These are phyloP conservation scores for Pythium coloratum DNA, from an alignment of 352 stramenopile genomes.

Conservation along the genomic window DNA sequence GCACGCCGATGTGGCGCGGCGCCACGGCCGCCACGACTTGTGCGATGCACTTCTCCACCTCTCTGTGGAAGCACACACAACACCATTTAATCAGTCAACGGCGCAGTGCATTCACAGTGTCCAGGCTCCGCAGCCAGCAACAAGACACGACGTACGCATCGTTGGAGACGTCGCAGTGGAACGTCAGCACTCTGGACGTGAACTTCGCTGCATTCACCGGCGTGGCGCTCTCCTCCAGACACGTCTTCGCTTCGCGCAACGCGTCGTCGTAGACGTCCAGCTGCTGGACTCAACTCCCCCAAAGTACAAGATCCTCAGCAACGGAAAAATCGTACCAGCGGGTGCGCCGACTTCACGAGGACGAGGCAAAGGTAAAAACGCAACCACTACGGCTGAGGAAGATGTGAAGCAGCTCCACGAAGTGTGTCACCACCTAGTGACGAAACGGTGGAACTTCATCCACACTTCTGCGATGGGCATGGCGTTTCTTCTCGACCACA, in stretches of 20 bases:
- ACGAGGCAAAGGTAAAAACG: too few species aligned
- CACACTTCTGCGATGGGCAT: too few species aligned
- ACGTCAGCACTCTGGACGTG: slow-evolving; percentile 18
- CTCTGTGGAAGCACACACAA: slow-evolving; percentile 7
- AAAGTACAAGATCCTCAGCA: too few species aligned
- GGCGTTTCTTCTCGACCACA: too few species aligned
- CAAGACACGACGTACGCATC: slow-evolving; percentile 11
- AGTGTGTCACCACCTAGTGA: too few species aligned
- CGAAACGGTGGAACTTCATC: too few species aligned
- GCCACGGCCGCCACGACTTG: slow-evolving; percentile 14
- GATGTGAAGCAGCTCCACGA: too few species aligned
- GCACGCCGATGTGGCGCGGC: slow-evolving; percentile 24
- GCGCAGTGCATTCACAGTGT: neutral
- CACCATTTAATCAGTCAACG: neutral
- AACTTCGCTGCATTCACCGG: too few species aligned
- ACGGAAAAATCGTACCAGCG: too few species aligned
- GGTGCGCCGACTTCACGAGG: too few species aligned
- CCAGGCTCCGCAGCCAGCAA: too few species aligned
- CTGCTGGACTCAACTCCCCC: neutral
- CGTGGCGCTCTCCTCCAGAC: slow-evolving; percentile 14
- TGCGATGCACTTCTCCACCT: slow-evolving; percentile 22
- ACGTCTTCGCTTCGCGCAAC: slow-evolving; percentile 28
- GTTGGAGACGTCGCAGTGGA: slow-evolving; percentile 31
- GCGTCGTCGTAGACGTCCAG: slow-evolving; percentile 51
- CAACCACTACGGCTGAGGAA: too few species aligned